Evolutionary conservation across 139 green algal genomes (phyloP), one percentile per base, ranked within the genome.

Genomic region (Chlamydomonas incerta): DNA sequence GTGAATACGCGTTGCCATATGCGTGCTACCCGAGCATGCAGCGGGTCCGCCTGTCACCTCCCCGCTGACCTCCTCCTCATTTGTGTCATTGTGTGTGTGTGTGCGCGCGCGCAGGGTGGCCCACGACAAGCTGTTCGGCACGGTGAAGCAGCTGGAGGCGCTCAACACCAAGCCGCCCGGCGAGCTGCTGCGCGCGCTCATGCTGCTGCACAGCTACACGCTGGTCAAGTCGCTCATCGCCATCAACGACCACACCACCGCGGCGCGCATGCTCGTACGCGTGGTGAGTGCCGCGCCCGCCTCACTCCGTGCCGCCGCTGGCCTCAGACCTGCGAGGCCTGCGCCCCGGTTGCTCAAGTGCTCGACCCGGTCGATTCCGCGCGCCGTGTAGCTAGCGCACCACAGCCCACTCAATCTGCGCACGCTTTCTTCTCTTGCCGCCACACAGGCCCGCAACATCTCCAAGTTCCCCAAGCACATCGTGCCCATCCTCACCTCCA

Each of bases 401-500:
- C n/a, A n/a, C n/a, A n/a, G n/a, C n/a, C n/a, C n/a, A n/a, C n/a
- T n/a, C n/a, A n/a, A n/a, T n/a, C n/a, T n/a, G n/a, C n/a, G n/a
- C n/a, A n/a, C n/a, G 8, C 41, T 50, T 50, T 50, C 41, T 50
- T 50, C 8, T 8, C 41, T 50, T 8, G 41, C 41, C 41, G 6
- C 41, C 41, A 50, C 60, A 11, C 58, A 83, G 77, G 77, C 77
- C 23, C 63, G 85, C 62, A 89, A 89, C 77, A 89, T 89, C 58
- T 89, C 85, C 50, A 89, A 89, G 85, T 86, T 89, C 65, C 84
- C 84, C 74, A 88, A 89, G 73, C 95, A 98, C 86, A 87, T 95
- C 15, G 95, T 97, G 81, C 94, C 95, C 62, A 98, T 98, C 90
- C 91, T 98, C 46, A 98, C 95, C 5, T 96, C 93, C 52, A 96